These are phyloP conservation scores for Neurospora sp. DNA, from an alignment of 2,329 filamentous ascomycete species.

Conservation along the genomic window DNA sequence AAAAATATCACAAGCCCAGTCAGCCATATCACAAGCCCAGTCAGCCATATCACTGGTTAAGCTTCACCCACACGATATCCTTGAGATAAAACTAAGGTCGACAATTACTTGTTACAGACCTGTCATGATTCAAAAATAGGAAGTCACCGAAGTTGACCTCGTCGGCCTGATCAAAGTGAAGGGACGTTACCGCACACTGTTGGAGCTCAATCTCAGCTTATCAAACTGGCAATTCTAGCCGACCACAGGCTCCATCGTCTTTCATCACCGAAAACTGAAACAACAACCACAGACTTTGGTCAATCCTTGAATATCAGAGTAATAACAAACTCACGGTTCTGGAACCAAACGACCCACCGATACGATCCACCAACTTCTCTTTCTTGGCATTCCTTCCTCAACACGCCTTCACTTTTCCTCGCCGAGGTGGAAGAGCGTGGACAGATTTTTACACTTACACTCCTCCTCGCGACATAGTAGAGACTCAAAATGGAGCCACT, in stretches of 20 bases:
- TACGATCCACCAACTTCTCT: background rate
- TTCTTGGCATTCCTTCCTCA: background rate
- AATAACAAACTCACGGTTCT: background rate
- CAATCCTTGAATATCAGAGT: background rate
- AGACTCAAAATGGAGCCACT: slow-evolving; percentile 17
- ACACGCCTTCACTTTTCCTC: background rate
- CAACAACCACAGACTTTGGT: background rate
- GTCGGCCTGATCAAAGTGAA: background rate
- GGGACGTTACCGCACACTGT: background rate
- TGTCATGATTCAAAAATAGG: background rate
- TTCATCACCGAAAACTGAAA: background rate
- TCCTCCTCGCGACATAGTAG: background rate
- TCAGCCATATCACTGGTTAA: background rate
- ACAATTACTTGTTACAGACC: background rate
- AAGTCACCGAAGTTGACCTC: background rate
- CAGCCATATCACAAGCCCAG: background rate
- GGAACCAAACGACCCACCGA: background rate
- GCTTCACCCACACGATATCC: background rate
- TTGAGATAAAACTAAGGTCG: background rate
- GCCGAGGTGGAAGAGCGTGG: background rate
- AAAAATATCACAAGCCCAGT: background rate
- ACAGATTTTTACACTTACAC: background rate
- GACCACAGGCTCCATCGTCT: background rate
- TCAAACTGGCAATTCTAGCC: background rate
- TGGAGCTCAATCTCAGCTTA: background rate